Percentiles rank a stretch among this genome's conserved stretches.
phyloP scores from a whole-genome alignment of 2,329 filamentous ascomycete species.

The Fusarium caatingaense region DNA sequence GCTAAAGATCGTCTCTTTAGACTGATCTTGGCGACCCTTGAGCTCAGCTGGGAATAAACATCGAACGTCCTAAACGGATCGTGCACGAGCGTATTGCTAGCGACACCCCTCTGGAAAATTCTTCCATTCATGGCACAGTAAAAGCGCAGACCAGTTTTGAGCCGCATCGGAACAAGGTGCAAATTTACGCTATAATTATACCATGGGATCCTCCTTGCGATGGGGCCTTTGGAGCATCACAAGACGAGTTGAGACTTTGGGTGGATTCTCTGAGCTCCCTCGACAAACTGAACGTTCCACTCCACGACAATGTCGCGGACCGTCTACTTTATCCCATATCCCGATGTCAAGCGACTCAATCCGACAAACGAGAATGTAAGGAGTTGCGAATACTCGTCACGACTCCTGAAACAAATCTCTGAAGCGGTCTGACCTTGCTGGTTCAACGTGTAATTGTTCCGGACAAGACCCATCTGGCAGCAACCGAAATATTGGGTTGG shows the following conservation, averaged over 20 bases:
- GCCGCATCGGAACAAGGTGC: conserved; percentile 42
- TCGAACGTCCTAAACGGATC: background rate
- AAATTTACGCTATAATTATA: conserved; percentile 48
- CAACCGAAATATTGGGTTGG: conserved; percentile 22
- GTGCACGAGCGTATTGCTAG: conserved; percentile 23
- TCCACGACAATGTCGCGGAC: conserved; percentile 29
- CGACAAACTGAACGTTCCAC: conserved; percentile 27
- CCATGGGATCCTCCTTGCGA: conserved; percentile 40
- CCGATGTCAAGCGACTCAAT: conserved; percentile 37
- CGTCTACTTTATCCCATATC: conserved; percentile 9
- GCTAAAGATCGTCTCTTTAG: conserved; percentile 3
- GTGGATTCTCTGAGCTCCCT: conserved; percentile 32
- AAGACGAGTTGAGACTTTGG: conserved; percentile 38
- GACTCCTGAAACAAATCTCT: conserved; percentile 13
- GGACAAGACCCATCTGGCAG: conserved; percentile 30
- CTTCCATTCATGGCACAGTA: conserved; percentile 18
- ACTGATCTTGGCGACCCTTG: conserved; percentile 25
- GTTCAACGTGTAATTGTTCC: conserved; percentile 3
- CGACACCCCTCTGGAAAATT: conserved; percentile 25
- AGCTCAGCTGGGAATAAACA: conserved; percentile 14
- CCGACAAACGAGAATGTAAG: conserved; percentile 27
- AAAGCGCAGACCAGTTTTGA: conserved; percentile 35
- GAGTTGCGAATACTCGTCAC: conserved; percentile 11
- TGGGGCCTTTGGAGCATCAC: conserved; percentile 40
- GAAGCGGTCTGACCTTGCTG: conserved; percentile 28